Evolutionary conservation across 495 filamentous ascomycete species (phyloP).

Genomic region (Bacidia rubella): DNA sequence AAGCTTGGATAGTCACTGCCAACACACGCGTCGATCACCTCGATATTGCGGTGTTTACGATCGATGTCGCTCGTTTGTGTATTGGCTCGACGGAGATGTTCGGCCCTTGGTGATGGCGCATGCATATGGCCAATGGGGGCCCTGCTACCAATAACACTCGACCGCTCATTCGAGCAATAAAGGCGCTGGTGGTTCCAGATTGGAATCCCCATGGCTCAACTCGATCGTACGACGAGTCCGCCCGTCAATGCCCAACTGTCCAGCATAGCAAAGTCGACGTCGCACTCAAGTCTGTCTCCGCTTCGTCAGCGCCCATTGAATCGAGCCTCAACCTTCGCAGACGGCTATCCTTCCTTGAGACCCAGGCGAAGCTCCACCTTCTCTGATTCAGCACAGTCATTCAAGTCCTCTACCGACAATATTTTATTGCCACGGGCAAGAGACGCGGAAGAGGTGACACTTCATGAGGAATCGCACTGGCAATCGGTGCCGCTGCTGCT

Average conservation of each 20-base stretch:
- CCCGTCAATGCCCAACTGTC: background rate
- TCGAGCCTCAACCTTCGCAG: slow-evolving; percentile 31
- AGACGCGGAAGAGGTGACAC: slow-evolving; percentile 15
- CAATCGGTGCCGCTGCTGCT: slow-evolving; percentile 67
- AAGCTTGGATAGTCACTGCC: background rate
- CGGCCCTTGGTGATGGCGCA: background rate
- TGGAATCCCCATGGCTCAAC: slow-evolving; percentile 8
- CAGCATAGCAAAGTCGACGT: slow-evolving; percentile 5
- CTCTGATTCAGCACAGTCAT: slow-evolving; percentile 52
- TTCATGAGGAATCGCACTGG: slow-evolving; percentile 49
- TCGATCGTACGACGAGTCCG: slow-evolving; percentile 2
- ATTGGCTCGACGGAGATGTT: background rate
- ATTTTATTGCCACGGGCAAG: slow-evolving; percentile 51
- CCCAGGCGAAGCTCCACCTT: slow-evolving; percentile 61
- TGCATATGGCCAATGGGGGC: background rate
- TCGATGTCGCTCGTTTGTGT: background rate
- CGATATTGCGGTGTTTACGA: background rate
- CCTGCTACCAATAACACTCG: background rate
- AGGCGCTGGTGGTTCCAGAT: background rate
- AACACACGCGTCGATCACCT: background rate
- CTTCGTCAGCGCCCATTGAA: slow-evolving; percentile 31
- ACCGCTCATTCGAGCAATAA: background rate
- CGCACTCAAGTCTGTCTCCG: slow-evolving; percentile 12
- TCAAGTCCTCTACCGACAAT: slow-evolving; percentile 59
- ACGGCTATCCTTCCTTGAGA: slow-evolving; percentile 20